Evolutionary conservation across 23 red algal genomes (phyloP), one percentile per base, ranked within the genome.

Genomic region (Gracilaria caudata): DNA sequence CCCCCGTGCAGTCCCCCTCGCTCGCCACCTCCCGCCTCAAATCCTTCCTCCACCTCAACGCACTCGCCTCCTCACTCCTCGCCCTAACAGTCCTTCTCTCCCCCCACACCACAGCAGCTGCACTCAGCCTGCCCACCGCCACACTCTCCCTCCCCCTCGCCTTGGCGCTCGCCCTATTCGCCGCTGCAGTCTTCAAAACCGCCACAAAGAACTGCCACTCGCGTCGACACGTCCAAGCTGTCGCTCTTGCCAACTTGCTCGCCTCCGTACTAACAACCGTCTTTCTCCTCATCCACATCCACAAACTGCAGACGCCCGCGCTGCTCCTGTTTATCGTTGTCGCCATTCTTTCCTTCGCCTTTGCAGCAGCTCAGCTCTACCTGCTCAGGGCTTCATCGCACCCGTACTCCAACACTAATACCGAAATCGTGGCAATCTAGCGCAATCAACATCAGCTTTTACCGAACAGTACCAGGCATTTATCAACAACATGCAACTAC

Each of bases 11-110:
- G 1, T 64, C 64, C 2, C 59, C 61, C 4, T 45, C 82, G 45
- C 64, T 33, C 10, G 39, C 64, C 4, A 23, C 23, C 21, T 33
- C 25, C 7, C 61, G 65, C 17, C 65, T 86, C 61, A 54, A 75
- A 24, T 21, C 39, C n/a, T 28, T 49, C 7, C 61, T 86, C 19
- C 82, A 86, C 63, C 60, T 68, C 61, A 86, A 86, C 82, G 82
- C 82, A 13, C 41, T 86, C 5, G 39, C 34, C 37, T 9, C 49
- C 63, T 64, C 82, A 28, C 65, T 86, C n/a, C 45, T 73, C 6
- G 82, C 82, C 10, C 49, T 72, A 57, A 29, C 47, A 19, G 40
- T 46, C n/a, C 63, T 86, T 64, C 44, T 73, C 21, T 64, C 65
- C 11, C 47, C 61, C 7, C 24, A 61, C 16, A 17, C 39, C 63